Evolutionary conservation across 1,284 basidiomycete species (phyloP).

Genomic region (Testicularia cyperi): DNA sequence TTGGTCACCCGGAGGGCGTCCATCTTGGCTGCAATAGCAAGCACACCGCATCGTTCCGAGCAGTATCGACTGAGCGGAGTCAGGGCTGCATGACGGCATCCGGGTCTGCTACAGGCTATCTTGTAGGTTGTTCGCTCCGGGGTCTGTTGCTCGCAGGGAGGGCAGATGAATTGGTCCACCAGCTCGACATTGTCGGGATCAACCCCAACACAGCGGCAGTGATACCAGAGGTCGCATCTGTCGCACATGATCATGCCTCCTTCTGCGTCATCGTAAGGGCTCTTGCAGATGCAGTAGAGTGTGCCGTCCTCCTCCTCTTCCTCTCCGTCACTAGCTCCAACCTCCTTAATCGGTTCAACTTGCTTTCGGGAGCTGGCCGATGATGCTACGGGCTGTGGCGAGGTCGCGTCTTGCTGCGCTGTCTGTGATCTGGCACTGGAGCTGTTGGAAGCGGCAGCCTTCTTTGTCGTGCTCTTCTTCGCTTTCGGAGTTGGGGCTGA

Average conservation of each 20-base stretch:
- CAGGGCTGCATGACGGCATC: slow-evolving; percentile 34
- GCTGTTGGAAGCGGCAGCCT: slow-evolving; percentile 2
- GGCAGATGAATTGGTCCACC: slow-evolving; percentile 51
- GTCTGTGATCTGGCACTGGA: no score
- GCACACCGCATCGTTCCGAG: slow-evolving; percentile 46
- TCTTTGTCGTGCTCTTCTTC: slow-evolving; percentile 10
- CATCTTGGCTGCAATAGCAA: slow-evolving; percentile 16
- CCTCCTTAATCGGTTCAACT: no score
- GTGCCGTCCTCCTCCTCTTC: slow-evolving; percentile 32
- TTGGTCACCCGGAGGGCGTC: slow-evolving; percentile 5
- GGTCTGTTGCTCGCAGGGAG: slow-evolving; percentile 30
- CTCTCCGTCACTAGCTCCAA: no score
- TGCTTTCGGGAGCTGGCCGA: no score
- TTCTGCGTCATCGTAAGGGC: slow-evolving; percentile 37
- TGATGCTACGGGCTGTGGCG: no score
- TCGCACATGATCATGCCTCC: slow-evolving; percentile 57
- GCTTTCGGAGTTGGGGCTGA: slow-evolving; percentile 4
- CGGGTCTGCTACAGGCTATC: slow-evolving; percentile 20
- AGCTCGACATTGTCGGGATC: slow-evolving; percentile 37
- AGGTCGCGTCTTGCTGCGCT: no score
- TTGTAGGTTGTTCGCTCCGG: slow-evolving; percentile 43
- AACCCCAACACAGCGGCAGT: slow-evolving; percentile 45
- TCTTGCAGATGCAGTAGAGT: slow-evolving; percentile 43
- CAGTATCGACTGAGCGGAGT: slow-evolving; percentile 47
- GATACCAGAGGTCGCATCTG: slow-evolving; percentile 53